A percentile compares a stretch with the other conserved stretches of the same genome.
These are phyloP conservation scores for Penicillium sp. DNA, from an alignment of 2,329 filamentous ascomycete species.

Conservation along the genomic window DNA sequence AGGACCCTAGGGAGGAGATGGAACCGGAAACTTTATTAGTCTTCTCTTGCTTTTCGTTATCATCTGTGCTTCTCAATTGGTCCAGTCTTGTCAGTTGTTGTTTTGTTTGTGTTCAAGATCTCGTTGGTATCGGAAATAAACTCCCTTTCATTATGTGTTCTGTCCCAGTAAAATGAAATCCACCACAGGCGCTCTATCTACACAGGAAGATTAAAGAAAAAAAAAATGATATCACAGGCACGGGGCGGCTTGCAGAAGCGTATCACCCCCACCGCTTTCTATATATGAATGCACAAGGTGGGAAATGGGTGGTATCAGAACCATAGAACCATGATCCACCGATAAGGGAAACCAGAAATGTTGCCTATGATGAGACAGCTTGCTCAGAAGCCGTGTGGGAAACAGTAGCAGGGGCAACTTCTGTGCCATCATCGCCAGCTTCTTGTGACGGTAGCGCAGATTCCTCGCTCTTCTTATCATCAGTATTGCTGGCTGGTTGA, in stretches of 20 bases:
- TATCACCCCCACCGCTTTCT: conserved; percentile 19
- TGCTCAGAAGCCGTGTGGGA: conserved; percentile 11
- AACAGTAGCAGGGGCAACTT: conserved; percentile 10
- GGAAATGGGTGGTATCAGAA: conserved; percentile 7
- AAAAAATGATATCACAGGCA: conserved; percentile 7
- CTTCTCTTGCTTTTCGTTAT: background rate
- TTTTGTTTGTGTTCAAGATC: background rate
- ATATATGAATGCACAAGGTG: conserved; percentile 26
- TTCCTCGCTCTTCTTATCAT: conserved; percentile 21
- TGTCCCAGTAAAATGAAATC: conserved; percentile 14
- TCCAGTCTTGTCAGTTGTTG: background rate
- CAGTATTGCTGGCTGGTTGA: conserved; percentile 25
- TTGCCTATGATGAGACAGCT: conserved; percentile 16
- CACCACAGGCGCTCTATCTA: conserved; percentile 28
- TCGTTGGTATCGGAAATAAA: background rate
- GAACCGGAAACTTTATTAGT: no score
- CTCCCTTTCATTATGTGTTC: conserved; percentile 17
- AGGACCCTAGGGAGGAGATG: background rate
- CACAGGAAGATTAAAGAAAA: conserved; percentile 18
- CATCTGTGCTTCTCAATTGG: background rate
- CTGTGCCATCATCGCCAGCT: conserved; percentile 4
- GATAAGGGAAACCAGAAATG: background rate
- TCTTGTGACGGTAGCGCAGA: conserved; percentile 6
- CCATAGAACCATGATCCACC: conserved; percentile 4
- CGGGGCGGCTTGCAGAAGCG: background rate